These are phyloP conservation scores for Platismatia glauca DNA, from an alignment of 495 filamentous ascomycete genomes.

Conservation along the genomic window DNA sequence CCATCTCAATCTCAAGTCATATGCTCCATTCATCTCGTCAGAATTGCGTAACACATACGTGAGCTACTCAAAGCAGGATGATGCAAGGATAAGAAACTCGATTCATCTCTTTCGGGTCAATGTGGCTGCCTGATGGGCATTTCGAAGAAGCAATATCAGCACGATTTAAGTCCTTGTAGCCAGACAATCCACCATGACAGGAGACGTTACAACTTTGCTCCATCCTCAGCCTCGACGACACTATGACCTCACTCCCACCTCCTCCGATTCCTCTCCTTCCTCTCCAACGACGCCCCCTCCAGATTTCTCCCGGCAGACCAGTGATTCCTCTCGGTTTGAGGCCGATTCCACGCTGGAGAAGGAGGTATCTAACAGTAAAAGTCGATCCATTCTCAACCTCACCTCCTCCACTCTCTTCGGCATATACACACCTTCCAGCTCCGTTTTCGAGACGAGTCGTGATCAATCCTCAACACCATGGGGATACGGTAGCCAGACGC, in stretches of 20 bases:
- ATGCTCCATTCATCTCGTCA: neutral
- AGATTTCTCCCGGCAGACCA: slow-evolving; percentile 28
- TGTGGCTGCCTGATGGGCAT: neutral
- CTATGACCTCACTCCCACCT: slow-evolving; percentile 54
- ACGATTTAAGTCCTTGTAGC: neutral
- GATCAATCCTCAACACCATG: slow-evolving; percentile 53
- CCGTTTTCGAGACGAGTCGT: slow-evolving; percentile 42
- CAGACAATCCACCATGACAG: slow-evolving; percentile 11
- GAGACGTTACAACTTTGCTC: slow-evolving; percentile 47
- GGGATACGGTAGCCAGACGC: slow-evolving; percentile 64
- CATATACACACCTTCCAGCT: slow-evolving; percentile 69
- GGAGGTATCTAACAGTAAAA: no score
- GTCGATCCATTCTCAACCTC: slow-evolving; percentile 74
- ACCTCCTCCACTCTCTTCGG: slow-evolving; percentile 83
- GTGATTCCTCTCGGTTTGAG: slow-evolving; percentile 21
- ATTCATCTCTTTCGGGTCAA: neutral
- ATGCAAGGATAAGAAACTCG: neutral
- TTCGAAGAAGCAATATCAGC: slow-evolving; percentile 4
- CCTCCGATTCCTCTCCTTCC: slow-evolving; percentile 42
- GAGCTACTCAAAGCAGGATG: neutral
- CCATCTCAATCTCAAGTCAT: neutral
- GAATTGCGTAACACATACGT: neutral
- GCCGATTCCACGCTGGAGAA: slow-evolving; percentile 28
- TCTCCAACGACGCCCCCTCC: slow-evolving; percentile 39
- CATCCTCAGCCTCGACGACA: slow-evolving; percentile 67